A percentile compares a stretch with the other conserved stretches of the same genome.
phyloP scores from a whole-genome alignment of 176 grass and related monocot genomes.

The Eragrostis curvula region DNA sequence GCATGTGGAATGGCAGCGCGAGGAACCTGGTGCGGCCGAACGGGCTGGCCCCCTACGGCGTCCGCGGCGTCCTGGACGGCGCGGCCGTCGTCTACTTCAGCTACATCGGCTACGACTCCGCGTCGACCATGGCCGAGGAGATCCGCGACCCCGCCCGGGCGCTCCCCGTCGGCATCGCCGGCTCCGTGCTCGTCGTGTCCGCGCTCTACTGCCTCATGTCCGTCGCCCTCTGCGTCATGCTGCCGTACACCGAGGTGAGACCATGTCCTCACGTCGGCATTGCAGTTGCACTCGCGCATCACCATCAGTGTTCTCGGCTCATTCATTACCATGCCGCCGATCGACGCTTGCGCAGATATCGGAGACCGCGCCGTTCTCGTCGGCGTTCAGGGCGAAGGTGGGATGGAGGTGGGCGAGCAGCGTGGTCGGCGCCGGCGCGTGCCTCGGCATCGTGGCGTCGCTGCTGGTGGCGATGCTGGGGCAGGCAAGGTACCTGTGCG shows the following conservation, averaged over 20 bases:
- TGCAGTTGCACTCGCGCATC: too few relatives aligned
- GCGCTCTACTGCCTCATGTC: conserved; percentile 96
- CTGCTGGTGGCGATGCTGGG: conserved; percentile 92
- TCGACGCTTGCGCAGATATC: conserved; percentile 51
- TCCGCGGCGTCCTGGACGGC: conserved; percentile 76
- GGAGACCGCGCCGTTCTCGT: conserved; percentile 71
- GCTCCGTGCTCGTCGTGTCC: conserved; percentile 76
- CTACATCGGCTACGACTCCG: conserved; percentile 98
- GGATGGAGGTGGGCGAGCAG: conserved; percentile 82
- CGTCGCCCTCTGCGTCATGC: conserved; percentile 72
- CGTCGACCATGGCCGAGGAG: conserved; percentile 97
- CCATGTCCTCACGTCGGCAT: too few relatives aligned
- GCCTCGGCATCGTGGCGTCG: conserved; percentile 87
- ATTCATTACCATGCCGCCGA: not conserved
- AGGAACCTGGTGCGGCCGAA: conserved; percentile 62
- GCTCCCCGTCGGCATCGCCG: conserved; percentile 85
- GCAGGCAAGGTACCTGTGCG: conserved; percentile 92
- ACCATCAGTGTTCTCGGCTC: conserved; percentile 3
- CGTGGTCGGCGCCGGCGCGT: conserved; percentile 80
- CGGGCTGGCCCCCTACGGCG: conserved; percentile 77
- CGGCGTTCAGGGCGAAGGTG: conserved; percentile 66
- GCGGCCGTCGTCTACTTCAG: conserved; percentile 93
- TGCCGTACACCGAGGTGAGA: conserved; percentile 83
- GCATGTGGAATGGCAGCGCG: conserved; percentile 70
- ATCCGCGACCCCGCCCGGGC: conserved; percentile 74